A percentile compares a stretch with the other conserved stretches of the same genome.
Evolutionary conservation across 192 early-diverging fungal genomes (phyloP).

Genomic region (Coemansia sp.): DNA sequence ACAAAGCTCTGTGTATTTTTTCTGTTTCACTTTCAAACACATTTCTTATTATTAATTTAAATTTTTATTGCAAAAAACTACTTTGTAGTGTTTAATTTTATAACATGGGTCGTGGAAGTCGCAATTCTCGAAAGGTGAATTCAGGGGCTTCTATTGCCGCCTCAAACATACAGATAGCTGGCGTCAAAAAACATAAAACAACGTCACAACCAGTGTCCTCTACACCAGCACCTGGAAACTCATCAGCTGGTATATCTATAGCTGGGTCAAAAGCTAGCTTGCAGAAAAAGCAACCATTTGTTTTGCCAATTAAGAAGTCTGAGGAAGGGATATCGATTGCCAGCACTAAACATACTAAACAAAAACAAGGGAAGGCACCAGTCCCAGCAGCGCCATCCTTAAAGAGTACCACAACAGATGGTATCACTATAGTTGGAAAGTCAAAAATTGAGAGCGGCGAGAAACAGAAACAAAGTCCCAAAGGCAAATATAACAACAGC

Average conservation of each 20-base stretch:
- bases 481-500: not conserved
- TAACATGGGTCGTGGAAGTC: not conserved
- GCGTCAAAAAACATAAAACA: not conserved
- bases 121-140: not conserved
- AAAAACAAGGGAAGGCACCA: not conserved
- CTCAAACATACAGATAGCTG: slow-evolving; percentile 2
- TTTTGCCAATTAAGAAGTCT: not conserved
- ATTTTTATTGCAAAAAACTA: no score
- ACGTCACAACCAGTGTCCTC: not conserved
- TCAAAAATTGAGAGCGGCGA: not conserved
- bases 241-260: not conserved
- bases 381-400: not conserved
- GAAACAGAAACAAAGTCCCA: not conserved
- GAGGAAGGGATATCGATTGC: not conserved
- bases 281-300: not conserved
- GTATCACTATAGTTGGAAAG: slow-evolving; percentile 12
- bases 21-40: no score
- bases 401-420: not conserved
- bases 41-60: not conserved
- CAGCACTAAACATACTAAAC: not conserved
- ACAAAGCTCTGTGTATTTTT: no score
- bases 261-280: not conserved
- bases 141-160: not conserved
- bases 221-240: no score
- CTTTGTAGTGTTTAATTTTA: not conserved